Evolutionary conservation across 148 eudicot genomes (phyloP).

Genomic region (Tetragonia tetragonoides): DNA sequence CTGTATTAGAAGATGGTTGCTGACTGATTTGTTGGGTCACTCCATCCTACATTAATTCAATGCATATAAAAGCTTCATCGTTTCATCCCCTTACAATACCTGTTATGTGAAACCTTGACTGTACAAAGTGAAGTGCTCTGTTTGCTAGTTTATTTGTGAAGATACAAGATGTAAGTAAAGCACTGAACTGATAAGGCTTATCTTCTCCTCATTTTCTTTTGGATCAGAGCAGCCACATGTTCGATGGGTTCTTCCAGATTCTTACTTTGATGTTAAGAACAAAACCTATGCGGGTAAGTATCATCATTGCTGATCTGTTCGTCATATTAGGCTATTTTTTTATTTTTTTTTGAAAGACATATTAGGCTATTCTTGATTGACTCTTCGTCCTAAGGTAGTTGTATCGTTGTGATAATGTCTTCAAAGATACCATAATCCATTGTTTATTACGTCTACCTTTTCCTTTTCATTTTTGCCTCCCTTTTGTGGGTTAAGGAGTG

Average conservation of each 20-base stretch:
- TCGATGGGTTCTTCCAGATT: conserved; percentile 84
- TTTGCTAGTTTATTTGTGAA: neutral
- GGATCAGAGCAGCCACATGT: conserved; percentile 47
- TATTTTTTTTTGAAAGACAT: no score
- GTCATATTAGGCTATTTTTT: neutral
- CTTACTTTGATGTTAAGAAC: conserved; percentile 72
- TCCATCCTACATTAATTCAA: no score
- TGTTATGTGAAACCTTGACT: no score
- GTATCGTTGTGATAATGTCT: neutral
- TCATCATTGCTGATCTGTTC: neutral
- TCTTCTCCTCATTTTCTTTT: neutral
- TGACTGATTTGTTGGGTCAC: no score
- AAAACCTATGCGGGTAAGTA: conserved; percentile 72
- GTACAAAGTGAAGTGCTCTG: neutral
- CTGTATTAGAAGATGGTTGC: no score
- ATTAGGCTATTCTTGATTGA: neutral
- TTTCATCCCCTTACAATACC: no score
- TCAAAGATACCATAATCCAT: neutral
- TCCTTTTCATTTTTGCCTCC: neutral
- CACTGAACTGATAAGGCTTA: neutral
- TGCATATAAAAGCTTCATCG: no score
- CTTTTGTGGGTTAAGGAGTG: neutral
- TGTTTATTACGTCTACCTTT: neutral
- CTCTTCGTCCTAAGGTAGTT: neutral
- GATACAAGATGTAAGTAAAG: neutral